Evolutionary conservation across 345 rosid genomes (phyloP), one percentile per base, ranked within the genome.

Genomic region (Brassica rapa): DNA sequence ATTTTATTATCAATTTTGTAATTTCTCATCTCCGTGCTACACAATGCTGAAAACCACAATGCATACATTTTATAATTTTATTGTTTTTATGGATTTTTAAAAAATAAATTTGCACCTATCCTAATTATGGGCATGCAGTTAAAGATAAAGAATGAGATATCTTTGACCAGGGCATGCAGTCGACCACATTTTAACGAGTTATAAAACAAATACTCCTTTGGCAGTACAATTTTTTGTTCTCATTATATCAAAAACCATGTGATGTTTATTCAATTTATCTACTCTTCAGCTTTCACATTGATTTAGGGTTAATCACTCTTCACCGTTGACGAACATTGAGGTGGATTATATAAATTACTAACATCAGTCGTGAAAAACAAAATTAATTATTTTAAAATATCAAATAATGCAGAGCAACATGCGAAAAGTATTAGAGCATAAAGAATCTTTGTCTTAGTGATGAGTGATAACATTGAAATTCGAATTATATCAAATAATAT

Each of bases 111-210:
- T 23, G 35, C 43, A 37, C 53, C 11, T 37, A 72, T 21, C 49
- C 4, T 66, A 67, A 46, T 79, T 37, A 74, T 73, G 81, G 77
- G 77, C 62, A 78, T 71, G 72, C 62, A 56, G 72, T 71, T 65
- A 64, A 53, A 53, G 37, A 77, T 55, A 49, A 49, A 49, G 6
- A n/a, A 49, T n/a, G 56, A n/a, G 56, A 49, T 49, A 5, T 49
- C 19, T 49, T 49, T 49, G 56, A 49, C 56, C 19, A 49, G 6
- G 56, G 56, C 56, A 49, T 49, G 56, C 56, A 49, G 56, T 49
- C 56, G 56, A 1, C 56, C 56, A n/a, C 19, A 49, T 49, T 1
- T 49, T n/a, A 49, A 49, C 16, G 19, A 49, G 1, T 49, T 49
- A 49, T 46, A 49, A 49, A 49, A 49, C 56, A 49, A 49, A 49